These are phyloP conservation scores for Planoprotostelium fungivorum DNA, from an alignment of 78 protist species.

Conservation along the genomic window DNA sequence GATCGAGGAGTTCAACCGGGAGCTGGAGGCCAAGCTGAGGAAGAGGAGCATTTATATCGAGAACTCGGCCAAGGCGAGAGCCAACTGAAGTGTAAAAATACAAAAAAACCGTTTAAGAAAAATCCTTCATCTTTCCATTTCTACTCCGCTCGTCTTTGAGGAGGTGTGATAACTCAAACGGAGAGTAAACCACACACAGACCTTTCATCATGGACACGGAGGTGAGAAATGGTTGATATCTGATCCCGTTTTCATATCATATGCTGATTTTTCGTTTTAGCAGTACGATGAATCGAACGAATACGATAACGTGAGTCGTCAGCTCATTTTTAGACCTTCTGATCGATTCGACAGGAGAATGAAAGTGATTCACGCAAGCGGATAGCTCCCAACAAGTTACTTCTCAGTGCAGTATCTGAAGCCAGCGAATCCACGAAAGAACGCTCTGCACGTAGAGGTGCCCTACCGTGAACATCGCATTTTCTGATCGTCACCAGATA, in stretches of 20 bases:
- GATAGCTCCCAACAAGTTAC: not conserved
- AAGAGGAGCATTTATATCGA: not conserved
- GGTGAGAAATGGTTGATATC: too few species aligned
- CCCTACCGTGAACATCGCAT: not conserved
- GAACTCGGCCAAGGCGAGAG: not conserved
- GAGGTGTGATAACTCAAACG: not conserved
- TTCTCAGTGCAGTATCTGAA: not conserved
- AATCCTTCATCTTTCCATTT: not conserved
- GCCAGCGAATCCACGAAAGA: not conserved
- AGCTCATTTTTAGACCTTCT: not conserved
- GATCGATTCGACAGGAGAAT: not conserved
- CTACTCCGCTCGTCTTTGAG: not conserved
- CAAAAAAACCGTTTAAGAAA: not conserved
- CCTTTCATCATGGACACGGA: not conserved
- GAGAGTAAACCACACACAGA: not conserved
- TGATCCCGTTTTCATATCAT: too few species aligned
- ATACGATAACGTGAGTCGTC: not conserved
- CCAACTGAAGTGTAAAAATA: not conserved
- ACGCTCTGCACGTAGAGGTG: not conserved
- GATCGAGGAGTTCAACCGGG: not conserved
- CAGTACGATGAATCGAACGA: too few species aligned
- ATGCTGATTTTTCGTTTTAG: too few species aligned
- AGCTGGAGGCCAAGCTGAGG: not conserved
- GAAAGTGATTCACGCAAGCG: not conserved
- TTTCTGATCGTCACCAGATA: not conserved